Conservation (phyloP, 306 rosid genomes). For the Mimosa bimucronata region DNA sequence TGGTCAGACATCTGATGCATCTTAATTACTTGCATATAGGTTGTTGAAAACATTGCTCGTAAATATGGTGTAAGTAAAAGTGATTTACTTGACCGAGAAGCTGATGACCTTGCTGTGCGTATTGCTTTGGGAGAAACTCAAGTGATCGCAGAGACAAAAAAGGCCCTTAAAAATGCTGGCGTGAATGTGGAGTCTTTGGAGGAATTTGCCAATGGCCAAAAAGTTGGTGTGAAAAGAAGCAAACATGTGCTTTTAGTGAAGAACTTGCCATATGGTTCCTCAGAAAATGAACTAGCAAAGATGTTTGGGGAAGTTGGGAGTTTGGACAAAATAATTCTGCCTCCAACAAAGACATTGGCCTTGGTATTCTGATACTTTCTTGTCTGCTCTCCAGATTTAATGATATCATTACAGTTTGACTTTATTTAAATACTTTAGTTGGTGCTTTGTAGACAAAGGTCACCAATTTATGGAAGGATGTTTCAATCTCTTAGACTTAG, state of each 20-base stretch:
- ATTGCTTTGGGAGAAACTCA: constrained; percentile 90
- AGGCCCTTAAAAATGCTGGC: constrained; percentile 80
- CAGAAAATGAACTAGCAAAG: constrained; percentile 75
- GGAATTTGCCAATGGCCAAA: constrained; percentile 66
- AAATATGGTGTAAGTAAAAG: constrained; percentile 82
- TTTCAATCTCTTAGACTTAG: constrained; percentile 1
- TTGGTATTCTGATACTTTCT: constrained; percentile 56
- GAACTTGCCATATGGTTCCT: constrained; percentile 90
- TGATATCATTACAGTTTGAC: constrained; percentile 23
- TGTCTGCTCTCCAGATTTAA: constrained; percentile 2
- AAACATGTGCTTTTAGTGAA: constrained; percentile 84
- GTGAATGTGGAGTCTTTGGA: constrained; percentile 79
- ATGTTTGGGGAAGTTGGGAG: constrained; percentile 88
- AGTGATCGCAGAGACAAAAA: constrained; percentile 86
- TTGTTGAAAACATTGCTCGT: constrained; percentile 81
- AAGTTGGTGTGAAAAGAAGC: constrained; percentile 78
- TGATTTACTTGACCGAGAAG: constrained; percentile 79
- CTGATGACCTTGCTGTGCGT: constrained; percentile 85
- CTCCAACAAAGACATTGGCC: constrained; percentile 85
- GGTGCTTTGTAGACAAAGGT: neutral
- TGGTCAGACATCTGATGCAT: constrained; percentile 17
- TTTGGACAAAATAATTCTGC: constrained; percentile 87
- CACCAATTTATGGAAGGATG: neutral
- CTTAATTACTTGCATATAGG: constrained; percentile 46
- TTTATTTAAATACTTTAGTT: constrained; percentile 18